phyloP scores from a whole-genome alignment of 495 filamentous ascomycete species.

The Cladorrhinum samala region DNA sequence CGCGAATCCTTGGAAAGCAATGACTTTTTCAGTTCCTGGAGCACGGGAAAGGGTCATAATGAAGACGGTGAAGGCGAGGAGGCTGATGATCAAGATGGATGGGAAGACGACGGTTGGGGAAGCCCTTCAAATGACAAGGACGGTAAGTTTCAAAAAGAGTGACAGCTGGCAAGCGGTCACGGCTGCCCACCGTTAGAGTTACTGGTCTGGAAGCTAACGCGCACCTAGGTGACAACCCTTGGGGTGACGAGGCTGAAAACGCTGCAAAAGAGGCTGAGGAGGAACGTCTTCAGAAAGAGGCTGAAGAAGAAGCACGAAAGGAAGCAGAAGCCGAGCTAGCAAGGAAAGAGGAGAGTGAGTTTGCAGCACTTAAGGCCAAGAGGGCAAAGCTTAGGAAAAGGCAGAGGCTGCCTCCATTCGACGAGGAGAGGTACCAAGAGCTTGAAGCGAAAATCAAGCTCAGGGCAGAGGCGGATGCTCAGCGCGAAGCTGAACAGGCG shows the following conservation, averaged over 20 bases:
- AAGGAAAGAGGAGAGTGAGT: conserved; percentile 20
- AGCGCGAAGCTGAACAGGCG: not conserved
- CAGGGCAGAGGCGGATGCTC: conserved; percentile 3
- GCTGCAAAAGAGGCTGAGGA: conserved; percentile 19
- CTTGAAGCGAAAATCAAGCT: not conserved
- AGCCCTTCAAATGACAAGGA: no score
- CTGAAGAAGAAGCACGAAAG: conserved; percentile 17
- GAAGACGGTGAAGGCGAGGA: not conserved
- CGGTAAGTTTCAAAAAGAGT: no score
- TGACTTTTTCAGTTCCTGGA: conserved; percentile 33
- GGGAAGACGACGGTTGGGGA: no score
- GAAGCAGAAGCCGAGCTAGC: conserved; percentile 6
- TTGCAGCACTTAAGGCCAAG: conserved; percentile 22
- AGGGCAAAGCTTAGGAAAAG: conserved; percentile 16
- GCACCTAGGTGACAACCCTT: not conserved
- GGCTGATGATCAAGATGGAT: conserved; percentile 29
- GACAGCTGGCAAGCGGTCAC: no score
- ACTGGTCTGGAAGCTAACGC: no score
- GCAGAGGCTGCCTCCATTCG: conserved; percentile 17
- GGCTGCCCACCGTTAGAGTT: no score
- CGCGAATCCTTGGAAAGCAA: conserved; percentile 21
- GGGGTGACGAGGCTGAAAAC: not conserved
- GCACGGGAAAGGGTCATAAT: conserved; percentile 16
- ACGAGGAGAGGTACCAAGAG: conserved; percentile 12
- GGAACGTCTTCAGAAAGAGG: conserved; percentile 30